Evolutionary conservation across 164 flowering plant species (phyloP), one percentile per base, ranked within the genome.

Genomic region (Aristolochia contorta): DNA sequence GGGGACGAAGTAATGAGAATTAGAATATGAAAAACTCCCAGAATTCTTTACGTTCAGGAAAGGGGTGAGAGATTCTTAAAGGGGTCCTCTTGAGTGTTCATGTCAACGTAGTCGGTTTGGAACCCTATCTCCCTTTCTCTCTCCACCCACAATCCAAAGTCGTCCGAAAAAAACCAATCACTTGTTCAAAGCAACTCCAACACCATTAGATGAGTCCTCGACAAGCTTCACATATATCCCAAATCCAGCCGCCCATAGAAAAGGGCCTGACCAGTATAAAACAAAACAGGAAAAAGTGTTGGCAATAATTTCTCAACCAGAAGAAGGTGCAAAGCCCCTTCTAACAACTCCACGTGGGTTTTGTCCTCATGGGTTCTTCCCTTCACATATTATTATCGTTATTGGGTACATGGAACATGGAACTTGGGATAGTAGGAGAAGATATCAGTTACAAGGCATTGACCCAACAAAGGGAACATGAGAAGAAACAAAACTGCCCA

Each of bases 311-410:
- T 50, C 22, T 22, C 54, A 21, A 21, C 27, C 55, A 52, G 43
- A 37, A 37, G 43, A 37, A 10, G 43, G 12, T 37, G 43, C 43
- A 8, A 37, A 37, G 43, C 43, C 52, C 53, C 63, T 21, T 47
- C 59, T 47, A 65, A 57, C 65, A 19, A 60, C 67, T 54, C 61
- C 75, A 69, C 65, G 56, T 75, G 71, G 69, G 63, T 69, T 23
- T 53, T 53, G 69, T 67, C 65, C 60, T 62, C 53, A 3, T 56
- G 18, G 46, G 45, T 27, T 53, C 27, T 22, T 27, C 56, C 30
- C 15, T 16, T 19, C 25, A 37, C 43, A 37, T 10, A 37, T 37
- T 37, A 37, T 37, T 37, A 37, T 37, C 1, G 10, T 37, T 37
- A 1, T 10, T 37, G 43, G 43, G 43, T 37, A 37, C 43, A 37